phyloP scores from a whole-genome alignment of 768 basidiomycete species.

The Phaeotremella skinneri region DNA sequence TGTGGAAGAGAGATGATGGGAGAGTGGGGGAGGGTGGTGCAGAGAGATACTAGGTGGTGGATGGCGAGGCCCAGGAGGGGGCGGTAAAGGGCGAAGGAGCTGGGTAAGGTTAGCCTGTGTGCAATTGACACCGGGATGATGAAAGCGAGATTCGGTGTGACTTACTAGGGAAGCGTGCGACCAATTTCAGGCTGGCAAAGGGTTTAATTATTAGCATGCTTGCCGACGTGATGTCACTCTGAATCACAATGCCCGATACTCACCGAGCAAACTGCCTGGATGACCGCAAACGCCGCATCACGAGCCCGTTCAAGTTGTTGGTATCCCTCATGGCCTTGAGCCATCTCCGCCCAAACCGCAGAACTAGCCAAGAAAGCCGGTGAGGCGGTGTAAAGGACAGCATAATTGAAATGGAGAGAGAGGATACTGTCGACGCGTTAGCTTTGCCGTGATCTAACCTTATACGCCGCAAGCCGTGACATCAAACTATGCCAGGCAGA shows the following conservation, averaged over 20 bases:
- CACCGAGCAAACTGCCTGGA: constrained; percentile 47
- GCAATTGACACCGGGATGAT: background rate
- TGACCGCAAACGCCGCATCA: constrained; percentile 48
- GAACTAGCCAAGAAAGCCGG: constrained; percentile 34
- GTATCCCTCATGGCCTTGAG: constrained; percentile 36
- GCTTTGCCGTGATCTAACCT: too few relatives aligned
- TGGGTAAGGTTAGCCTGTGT: constrained; percentile 1
- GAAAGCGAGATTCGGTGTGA: constrained; percentile 5
- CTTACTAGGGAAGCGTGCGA: constrained; percentile 46
- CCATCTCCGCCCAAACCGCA: constrained; percentile 41
- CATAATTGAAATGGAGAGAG: constrained; percentile 44
- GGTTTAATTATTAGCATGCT: background rate
- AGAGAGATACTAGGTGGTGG: constrained; percentile 34
- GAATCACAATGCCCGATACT: constrained; percentile 7
- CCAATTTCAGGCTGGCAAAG: constrained; percentile 41
- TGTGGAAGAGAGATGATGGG: constrained; percentile 40
- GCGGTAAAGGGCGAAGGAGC: constrained; percentile 46
- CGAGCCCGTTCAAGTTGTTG: constrained; percentile 40
- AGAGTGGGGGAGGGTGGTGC: constrained; percentile 28
- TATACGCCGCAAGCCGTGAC: too few relatives aligned
- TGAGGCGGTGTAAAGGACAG: constrained; percentile 39
- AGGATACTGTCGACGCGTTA: constrained; percentile 39
- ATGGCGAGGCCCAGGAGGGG: constrained; percentile 41
- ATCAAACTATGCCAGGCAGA: too few relatives aligned
- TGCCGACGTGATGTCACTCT: background rate